Conservation (phyloP, 192 early-diverging fungal genomes). For the Umbelopsis isabellina region DNA sequence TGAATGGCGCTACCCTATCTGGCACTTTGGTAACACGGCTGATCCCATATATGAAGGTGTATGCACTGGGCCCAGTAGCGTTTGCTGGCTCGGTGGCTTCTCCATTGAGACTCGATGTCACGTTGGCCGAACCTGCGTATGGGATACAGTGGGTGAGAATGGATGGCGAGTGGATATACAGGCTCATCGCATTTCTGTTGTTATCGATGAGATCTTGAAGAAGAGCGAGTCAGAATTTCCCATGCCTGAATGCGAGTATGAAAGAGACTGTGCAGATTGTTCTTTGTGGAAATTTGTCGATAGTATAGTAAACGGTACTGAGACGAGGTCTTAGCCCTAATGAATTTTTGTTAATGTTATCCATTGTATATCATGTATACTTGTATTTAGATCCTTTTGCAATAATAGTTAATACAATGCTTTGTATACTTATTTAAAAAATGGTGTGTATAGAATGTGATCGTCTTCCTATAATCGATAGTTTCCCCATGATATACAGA, state of each 20-base stretch:
- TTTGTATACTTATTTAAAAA: too few relatives aligned
- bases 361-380: too few relatives aligned
- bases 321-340: not conserved
- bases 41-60: slow-evolving; percentile 92
- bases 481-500: too few relatives aligned
- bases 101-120: slow-evolving; percentile 56
- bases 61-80: slow-evolving; percentile 55
- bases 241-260: slow-evolving; percentile 50
- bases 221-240: slow-evolving; percentile 37
- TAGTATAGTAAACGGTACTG: slow-evolving; percentile 20
- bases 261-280: slow-evolving; percentile 77
- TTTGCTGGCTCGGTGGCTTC: slow-evolving; percentile 45
- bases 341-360: too few relatives aligned
- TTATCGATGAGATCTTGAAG: slow-evolving; percentile 71
- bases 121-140: slow-evolving; percentile 58
- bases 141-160: slow-evolving; percentile 67
- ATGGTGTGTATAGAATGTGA: too few relatives aligned
- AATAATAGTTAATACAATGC: too few relatives aligned
- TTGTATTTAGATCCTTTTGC: too few relatives aligned
- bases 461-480: too few relatives aligned
- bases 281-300: slow-evolving; percentile 74
- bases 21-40: slow-evolving; percentile 87
- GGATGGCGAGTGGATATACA: slow-evolving; percentile 74
- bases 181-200: slow-evolving; percentile 77
- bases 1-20: slow-evolving; percentile 68